phyloP scores from a whole-genome alignment of 768 basidiomycete species.

The Psilocybe tampanensis region DNA sequence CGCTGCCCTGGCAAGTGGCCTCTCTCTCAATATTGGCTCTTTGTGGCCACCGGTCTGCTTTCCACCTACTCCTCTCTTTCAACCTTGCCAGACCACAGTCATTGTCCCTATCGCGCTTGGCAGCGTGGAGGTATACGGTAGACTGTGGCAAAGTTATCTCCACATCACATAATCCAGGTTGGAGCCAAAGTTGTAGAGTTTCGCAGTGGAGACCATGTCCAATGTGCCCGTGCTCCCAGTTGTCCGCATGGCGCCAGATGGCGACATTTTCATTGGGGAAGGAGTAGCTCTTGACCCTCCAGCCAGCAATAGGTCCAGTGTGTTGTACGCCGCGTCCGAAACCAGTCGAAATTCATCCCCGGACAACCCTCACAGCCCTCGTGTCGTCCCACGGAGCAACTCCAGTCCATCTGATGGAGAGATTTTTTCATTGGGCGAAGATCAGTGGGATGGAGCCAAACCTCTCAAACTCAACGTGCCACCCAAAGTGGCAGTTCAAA shows the following conservation, averaged over 20 bases:
- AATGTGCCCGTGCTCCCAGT: slow-evolving; percentile 44
- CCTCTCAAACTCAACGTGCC: neutral
- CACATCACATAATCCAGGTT: neutral
- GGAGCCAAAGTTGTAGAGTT: neutral
- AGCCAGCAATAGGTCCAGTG: slow-evolving; percentile 56
- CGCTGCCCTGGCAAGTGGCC: too few relatives aligned
- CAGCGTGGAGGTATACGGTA: too few relatives aligned
- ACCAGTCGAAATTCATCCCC: slow-evolving; percentile 21
- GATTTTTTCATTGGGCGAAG: slow-evolving; percentile 39
- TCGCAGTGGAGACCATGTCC: slow-evolving; percentile 27
- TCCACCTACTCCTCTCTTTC: too few relatives aligned
- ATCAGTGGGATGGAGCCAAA: neutral
- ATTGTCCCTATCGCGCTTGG: too few relatives aligned
- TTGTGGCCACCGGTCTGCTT: too few relatives aligned
- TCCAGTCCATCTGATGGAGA: slow-evolving; percentile 41
- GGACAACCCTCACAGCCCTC: neutral
- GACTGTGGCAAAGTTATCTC: too few relatives aligned
- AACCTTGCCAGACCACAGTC: too few relatives aligned
- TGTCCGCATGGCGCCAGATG: slow-evolving; percentile 53
- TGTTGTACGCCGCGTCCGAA: slow-evolving; percentile 54
- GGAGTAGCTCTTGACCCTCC: slow-evolving; percentile 47
- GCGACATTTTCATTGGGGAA: slow-evolving; percentile 45
- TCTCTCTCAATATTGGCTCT: too few relatives aligned
- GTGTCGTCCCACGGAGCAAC: neutral
- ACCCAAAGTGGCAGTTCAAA: neutral